Conservation (phyloP, 768 basidiomycete species). For the Mycena chlorophos region DNA sequence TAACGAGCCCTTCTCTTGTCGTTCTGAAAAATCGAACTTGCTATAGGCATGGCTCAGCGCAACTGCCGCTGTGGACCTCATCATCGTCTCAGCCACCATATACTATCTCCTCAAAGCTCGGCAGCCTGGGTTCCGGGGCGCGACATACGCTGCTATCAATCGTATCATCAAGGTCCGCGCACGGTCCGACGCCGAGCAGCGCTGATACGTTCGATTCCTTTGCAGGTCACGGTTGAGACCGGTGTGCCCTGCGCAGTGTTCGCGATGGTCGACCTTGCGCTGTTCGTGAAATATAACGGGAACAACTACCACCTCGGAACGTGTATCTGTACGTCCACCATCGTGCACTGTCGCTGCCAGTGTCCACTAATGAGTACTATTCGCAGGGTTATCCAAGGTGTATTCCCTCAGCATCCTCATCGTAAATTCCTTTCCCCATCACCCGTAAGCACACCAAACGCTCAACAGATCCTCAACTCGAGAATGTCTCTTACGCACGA, state of each 20-base stretch:
- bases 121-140: slow-evolving; percentile 7
- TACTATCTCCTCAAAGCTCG: slow-evolving; percentile 21
- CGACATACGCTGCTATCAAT: slow-evolving; percentile 9
- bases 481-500: not conserved
- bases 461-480: not conserved
- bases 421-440: not conserved
- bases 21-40: not conserved
- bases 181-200: not conserved
- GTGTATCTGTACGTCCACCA: slow-evolving; percentile 10
- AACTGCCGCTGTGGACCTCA: slow-evolving; percentile 23
- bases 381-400: slow-evolving; percentile 21
- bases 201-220: not conserved
- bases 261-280: slow-evolving; percentile 21
- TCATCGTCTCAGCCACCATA: slow-evolving; percentile 23
- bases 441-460: not conserved
- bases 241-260: slow-evolving; percentile 22
- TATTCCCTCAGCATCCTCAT: slow-evolving; percentile 23
- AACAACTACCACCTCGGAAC: slow-evolving; percentile 22
- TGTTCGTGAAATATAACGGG: slow-evolving; percentile 19
- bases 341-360: no score
- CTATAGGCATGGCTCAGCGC: slow-evolving; percentile 24
- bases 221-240: slow-evolving; percentile 23
- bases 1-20: not conserved
- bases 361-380: not conserved
- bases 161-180: slow-evolving; percentile 9